phyloP scores from a whole-genome alignment of 768 basidiomycete genomes.

The Postia placenta region DNA sequence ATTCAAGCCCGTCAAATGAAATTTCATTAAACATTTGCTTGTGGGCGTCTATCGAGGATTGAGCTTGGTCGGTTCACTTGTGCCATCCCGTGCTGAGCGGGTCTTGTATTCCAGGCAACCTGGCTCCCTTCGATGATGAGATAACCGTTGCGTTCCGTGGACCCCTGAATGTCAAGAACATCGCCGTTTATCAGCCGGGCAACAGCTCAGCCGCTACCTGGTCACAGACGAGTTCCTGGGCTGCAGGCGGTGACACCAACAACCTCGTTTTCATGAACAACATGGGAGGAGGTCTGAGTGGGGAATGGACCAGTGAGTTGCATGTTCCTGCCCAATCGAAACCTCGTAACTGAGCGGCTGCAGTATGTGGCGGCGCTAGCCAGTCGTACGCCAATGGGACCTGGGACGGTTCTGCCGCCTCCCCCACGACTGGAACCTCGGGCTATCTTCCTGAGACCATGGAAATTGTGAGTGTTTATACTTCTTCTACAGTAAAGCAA shows the following conservation, averaged over 20 bases:
- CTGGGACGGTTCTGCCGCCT: slow-evolving; percentile 16
- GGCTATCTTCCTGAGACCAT: slow-evolving; percentile 3
- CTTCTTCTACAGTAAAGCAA: neutral
- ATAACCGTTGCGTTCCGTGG: slow-evolving; percentile 23
- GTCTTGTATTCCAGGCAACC: slow-evolving; percentile 12
- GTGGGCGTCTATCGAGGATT: too few relatives aligned
- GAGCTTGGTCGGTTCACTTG: too few relatives aligned
- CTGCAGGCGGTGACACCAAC: slow-evolving; percentile 7
- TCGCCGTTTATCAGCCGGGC: slow-evolving; percentile 23
- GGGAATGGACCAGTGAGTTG: slow-evolving; percentile 23
- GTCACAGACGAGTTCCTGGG: slow-evolving; percentile 22
- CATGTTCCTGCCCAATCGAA: too few relatives aligned
- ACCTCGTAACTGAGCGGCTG: too few relatives aligned
- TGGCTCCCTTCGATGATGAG: slow-evolving; percentile 25
- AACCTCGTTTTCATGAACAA: slow-evolving; percentile 29
- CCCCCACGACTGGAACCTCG: slow-evolving; percentile 12
- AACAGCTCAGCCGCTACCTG: slow-evolving; percentile 19
- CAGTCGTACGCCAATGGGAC: slow-evolving; percentile 24
- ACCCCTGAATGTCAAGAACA: slow-evolving; percentile 21
- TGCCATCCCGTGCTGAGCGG: too few relatives aligned
- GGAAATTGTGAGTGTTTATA: slow-evolving; percentile 8
- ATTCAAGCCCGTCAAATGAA: too few relatives aligned
- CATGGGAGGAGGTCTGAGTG: slow-evolving; percentile 19
- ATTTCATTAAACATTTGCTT: too few relatives aligned
- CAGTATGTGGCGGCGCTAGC: slow-evolving; percentile 23